Percentiles rank a stretch among this genome's conserved stretches.
Evolutionary conservation across 495 filamentous ascomycete species (phyloP).

Genomic region (Copromyces sp.): DNA sequence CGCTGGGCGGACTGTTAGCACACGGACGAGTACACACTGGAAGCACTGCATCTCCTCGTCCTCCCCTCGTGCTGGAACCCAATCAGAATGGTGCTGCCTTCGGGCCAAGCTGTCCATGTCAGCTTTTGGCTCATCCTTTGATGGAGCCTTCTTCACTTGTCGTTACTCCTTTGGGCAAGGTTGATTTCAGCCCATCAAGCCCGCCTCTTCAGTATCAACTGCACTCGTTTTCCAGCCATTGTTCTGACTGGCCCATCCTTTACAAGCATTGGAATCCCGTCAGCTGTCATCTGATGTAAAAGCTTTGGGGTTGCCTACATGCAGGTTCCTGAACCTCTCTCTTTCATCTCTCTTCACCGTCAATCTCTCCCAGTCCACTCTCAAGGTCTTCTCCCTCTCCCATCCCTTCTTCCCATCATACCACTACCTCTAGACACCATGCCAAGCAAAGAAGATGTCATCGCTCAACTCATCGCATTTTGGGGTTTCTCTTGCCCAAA

Average conservation of each 20-base stretch:
- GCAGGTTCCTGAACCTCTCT: background rate
- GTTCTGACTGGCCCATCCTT: background rate
- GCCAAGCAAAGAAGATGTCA: background rate
- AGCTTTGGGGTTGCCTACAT: background rate
- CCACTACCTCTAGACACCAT: background rate
- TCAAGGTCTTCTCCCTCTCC: background rate
- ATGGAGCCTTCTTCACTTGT: background rate
- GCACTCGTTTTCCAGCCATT: background rate
- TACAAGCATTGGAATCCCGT: background rate
- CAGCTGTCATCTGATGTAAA: background rate
- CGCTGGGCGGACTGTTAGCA: background rate
- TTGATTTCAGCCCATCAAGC: background rate
- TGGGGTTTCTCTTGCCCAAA: slow-evolving; percentile 21
- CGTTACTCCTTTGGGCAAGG: background rate
- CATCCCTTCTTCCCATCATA: background rate
- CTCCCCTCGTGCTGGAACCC: background rate
- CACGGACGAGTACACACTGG: background rate
- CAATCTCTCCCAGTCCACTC: background rate
- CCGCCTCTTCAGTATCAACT: background rate
- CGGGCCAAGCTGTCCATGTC: background rate
- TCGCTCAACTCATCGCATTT: background rate
- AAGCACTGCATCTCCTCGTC: background rate
- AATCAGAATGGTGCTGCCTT: background rate
- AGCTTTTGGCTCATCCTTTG: background rate
- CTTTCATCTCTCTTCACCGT: background rate